Base-by-base conservation (phyloP, 2,329 filamentous ascomycete genomes). In the Endocalyx cinctus region DNA sequence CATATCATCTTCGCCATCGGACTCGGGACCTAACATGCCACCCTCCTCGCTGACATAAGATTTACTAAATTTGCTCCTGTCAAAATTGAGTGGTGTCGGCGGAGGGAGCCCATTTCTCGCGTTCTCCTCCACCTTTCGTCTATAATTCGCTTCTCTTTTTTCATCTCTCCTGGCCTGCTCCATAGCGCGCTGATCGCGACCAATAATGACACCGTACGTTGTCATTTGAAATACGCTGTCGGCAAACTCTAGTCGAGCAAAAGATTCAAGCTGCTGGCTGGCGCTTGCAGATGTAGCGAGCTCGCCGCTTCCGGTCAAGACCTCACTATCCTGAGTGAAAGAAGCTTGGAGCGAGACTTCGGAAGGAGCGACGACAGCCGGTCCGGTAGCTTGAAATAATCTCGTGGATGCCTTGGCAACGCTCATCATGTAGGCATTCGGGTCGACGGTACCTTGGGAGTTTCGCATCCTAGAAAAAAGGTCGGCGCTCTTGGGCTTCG, bases 191-290 rank as follows among this genome's bases (percentile, higher is more conserved):
- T 79, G 70, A 57, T 88, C 84, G 40, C 84, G 79, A 34, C 83
- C 84, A 17, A 89, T 76, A 36, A 84, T 74, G 46, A 88, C 73
- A 33, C 76, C 71, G 47, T 81, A 82, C 2, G 82, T 87, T 32
- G 79, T 86, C 78, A 89, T 84, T 59, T 85, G 84, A 56, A 85
- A 88, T 35, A 79, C 74, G 52, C 83, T 82, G 63, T 89, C 84
- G 45, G 74, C 71, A 53, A 89, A 88, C 48, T 80, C 75, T 40
- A 89, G 66, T 33, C 69, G 65, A 27, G 74, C 74, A 53, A 76
- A 78, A 4, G 72, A 76, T 48, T 77, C 70, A 11, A 78, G 57
- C 29, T 59, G 62, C 45, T 67, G 65, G 17, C 54, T 55, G 10
- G 49, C 46, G 31, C 52, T 55, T 31, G 53, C 45, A 33, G 62